Evolutionary conservation across 306 rosid species (phyloP).

Genomic region (Vicia sativa): DNA sequence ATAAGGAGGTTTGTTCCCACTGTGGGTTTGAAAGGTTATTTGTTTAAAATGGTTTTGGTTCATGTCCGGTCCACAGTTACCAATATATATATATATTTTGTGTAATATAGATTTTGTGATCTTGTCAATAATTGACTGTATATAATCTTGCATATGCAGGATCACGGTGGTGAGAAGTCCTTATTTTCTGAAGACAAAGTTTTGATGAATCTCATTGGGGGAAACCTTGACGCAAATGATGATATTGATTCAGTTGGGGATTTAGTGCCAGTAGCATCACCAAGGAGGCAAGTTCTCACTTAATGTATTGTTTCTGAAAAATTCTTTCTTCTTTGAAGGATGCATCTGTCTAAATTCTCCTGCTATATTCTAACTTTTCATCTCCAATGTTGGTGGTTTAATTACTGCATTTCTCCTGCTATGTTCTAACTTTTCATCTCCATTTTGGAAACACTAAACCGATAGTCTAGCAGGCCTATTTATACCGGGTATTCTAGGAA

Average conservation of each 20-base stretch:
- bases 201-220: constrained; percentile 90
- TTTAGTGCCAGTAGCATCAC: constrained; percentile 58
- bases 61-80: constrained; percentile 18
- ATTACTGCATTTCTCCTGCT: not conserved
- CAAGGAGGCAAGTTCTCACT: constrained; percentile 56
- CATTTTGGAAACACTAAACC: too few relatives aligned
- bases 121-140: constrained; percentile 21
- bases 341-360: not conserved
- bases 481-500: too few relatives aligned
- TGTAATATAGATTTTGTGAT: constrained; percentile 17
- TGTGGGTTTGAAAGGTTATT: constrained; percentile 17
- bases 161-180: constrained; percentile 67
- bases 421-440: too few relatives aligned
- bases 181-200: constrained; percentile 66
- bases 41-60: constrained; percentile 19
- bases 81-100: constrained; percentile 4
- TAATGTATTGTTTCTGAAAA: constrained; percentile 23
- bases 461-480: too few relatives aligned
- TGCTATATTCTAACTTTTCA: constrained; percentile 11
- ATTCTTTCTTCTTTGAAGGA: constrained; percentile 28
- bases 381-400: constrained; percentile 16
- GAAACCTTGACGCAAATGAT: constrained; percentile 78
- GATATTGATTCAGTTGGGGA: constrained; percentile 93
- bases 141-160: constrained; percentile 57
- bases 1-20: constrained; percentile 16